These are phyloP conservation scores for Aplosporella prunicola DNA, from an alignment of 2,329 filamentous ascomycete species.

Conservation along the genomic window DNA sequence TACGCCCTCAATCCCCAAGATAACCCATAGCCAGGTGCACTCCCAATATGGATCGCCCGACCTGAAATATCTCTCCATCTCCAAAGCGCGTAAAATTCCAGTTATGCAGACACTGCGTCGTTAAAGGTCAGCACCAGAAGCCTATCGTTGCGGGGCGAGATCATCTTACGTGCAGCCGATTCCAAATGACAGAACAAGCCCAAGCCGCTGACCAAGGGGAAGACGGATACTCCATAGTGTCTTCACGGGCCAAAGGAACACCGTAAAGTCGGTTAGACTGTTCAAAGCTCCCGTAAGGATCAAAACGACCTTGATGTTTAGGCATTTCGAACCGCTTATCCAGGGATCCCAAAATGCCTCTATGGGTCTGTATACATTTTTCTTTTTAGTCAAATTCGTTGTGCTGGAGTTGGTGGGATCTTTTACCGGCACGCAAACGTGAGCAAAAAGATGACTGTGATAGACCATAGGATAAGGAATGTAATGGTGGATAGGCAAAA, in stretches of 20 bases:
- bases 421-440: constrained; percentile 23
- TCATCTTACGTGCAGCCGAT: constrained; percentile 19
- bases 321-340: constrained; percentile 16
- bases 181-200: constrained; percentile 23
- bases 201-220: constrained; percentile 21
- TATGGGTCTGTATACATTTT: too few relatives aligned
- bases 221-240: constrained; percentile 20
- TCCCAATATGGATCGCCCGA: constrained; percentile 22
- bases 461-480: constrained; percentile 17
- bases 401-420: too few relatives aligned
- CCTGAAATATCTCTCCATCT: constrained; percentile 19
- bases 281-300: constrained; percentile 21
- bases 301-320: constrained; percentile 19
- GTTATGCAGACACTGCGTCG: constrained; percentile 19
- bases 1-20: constrained; percentile 22
- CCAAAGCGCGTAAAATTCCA: constrained; percentile 22
- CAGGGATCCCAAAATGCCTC: constrained; percentile 3
- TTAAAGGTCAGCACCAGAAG: too few relatives aligned
- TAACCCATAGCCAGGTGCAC: constrained; percentile 17
- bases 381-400: too few relatives aligned
- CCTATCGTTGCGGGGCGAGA: neutral
- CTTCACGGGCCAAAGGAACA: constrained; percentile 25
- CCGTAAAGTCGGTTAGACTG: constrained; percentile 24
- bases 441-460: constrained; percentile 18
- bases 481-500: constrained; percentile 21